Base-by-base conservation (phyloP, 345 rosid species). In the Heritiera fomes region DNA sequence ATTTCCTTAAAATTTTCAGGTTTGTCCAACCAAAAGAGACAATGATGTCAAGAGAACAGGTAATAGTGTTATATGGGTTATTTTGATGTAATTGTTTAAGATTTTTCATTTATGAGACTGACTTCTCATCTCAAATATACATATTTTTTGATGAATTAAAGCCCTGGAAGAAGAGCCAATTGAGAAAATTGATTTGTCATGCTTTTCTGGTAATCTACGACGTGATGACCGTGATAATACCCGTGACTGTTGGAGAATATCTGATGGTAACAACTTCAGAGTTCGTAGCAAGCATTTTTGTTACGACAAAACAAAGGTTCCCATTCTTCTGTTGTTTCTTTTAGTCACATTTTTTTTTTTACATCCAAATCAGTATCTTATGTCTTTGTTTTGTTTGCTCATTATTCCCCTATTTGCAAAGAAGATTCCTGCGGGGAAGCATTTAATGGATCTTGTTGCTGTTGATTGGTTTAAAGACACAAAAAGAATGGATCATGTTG, bases 401-500 rank as follows among this genome's bases (percentile, higher is more conserved):
- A 28, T 5, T 78, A 43, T 18, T 52, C 73, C 52, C 9, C 52
- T 47, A 8, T 62, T 38, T 80, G 78, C 69, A 62, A 55, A 85
- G 86, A 85, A 97, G 99, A 87, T 89, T 83, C 93, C 95, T 82
- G 98, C 97, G 2, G 98, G 98, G 83, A 97, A 94, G 81, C 98
- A 89, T 85, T 87, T 93, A 68, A 90, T 94, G 99, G 98, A 97
- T 87, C 99, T 97, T 13, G 97, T 97, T 71, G 98, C 99, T 60
- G 98, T 97, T 53, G 99, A 97, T 85, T 97, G 99, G 99, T 97
- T 93, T 87, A 97, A 97, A 85, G 98, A 94, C 80, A 84, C 90
- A 38, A 97, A 91, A 90, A 90, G 96, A 87, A 94, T 97, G 89
- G 99, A 97, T 82, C 98, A 97, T 84, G 98, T 94, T 50, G 94